A percentile compares a stretch with the other conserved stretches of the same genome.
Evolutionary conservation across 177 flowering plant species (phyloP).

Genomic region (Vitis hybrid): DNA sequence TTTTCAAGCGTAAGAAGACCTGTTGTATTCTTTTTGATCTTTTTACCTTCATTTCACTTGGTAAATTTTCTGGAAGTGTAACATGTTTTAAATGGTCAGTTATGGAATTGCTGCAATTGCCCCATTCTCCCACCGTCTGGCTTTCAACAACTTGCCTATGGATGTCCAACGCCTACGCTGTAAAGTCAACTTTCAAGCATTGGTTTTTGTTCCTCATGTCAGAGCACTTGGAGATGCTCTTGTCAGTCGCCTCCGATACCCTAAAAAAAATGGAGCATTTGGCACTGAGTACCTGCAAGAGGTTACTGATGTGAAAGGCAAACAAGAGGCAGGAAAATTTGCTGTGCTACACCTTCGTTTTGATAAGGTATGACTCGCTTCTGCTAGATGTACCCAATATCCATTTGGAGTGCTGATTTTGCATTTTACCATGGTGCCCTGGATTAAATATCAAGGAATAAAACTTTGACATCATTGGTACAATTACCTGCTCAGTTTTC

Average conservation of each 20-base stretch:
- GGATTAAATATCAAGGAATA: background rate
- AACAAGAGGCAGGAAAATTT: slow-evolving; percentile 51
- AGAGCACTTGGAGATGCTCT: slow-evolving; percentile 80
- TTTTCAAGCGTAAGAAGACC: background rate
- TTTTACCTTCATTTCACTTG: background rate
- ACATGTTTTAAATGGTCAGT: slow-evolving; percentile 35
- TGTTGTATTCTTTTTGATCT: background rate
- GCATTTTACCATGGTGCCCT: background rate
- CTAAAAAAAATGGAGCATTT: slow-evolving; percentile 21
- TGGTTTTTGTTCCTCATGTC: slow-evolving; percentile 82
- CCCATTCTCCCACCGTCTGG: slow-evolving; percentile 97
- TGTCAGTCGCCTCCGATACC: slow-evolving; percentile 65
- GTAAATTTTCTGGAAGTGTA: background rate
- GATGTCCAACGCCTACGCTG: slow-evolving; percentile 88
- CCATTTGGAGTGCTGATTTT: background rate
- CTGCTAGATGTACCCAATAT: background rate
- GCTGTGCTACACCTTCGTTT: slow-evolving; percentile 95
- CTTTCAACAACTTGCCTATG: slow-evolving; percentile 81
- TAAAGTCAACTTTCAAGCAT: slow-evolving; percentile 89
- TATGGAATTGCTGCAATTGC: slow-evolving; percentile 94
- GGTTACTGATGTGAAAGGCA: slow-evolving; percentile 31
- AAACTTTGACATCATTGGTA: background rate
- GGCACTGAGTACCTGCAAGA: slow-evolving; percentile 33
- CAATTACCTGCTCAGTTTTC: background rate
- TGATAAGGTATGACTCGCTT: slow-evolving; percentile 66